Percentiles rank a stretch among this genome's conserved stretches.
Conservation (phyloP, 805 yeast species). For the Saccharomycopsis fodiens region DNA sequence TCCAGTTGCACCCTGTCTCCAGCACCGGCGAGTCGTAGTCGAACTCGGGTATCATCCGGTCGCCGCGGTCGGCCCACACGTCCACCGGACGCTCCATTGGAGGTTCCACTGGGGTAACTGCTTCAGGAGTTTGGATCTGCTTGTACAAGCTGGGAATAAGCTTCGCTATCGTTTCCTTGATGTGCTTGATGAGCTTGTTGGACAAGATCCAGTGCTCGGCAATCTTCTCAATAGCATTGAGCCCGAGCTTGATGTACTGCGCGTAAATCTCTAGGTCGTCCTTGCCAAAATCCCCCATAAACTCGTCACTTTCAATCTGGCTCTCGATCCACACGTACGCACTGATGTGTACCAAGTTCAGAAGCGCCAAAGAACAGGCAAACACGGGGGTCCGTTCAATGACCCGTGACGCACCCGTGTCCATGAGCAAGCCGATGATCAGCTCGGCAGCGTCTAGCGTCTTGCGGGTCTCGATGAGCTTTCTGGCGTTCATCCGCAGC, state of each 20-base stretch:
- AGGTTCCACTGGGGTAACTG: background rate
- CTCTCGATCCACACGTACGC: slow-evolving; percentile 45
- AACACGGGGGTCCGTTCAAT: slow-evolving; percentile 41
- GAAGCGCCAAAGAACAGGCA: slow-evolving; percentile 48
- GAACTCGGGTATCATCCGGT: background rate
- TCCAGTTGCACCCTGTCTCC: slow-evolving; percentile 54
- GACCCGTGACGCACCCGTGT: slow-evolving; percentile 38
- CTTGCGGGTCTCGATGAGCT: slow-evolving; percentile 44
- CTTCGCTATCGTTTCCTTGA: slow-evolving; percentile 37
- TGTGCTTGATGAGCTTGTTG: slow-evolving; percentile 38
- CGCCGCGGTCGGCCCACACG: background rate
- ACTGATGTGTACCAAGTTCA: slow-evolving; percentile 43
- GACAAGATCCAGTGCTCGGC: slow-evolving; percentile 46
- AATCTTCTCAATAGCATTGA: slow-evolving; percentile 41
- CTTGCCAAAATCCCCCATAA: slow-evolving; percentile 23
- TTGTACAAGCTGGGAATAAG: slow-evolving; percentile 36
- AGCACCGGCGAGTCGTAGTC: slow-evolving; percentile 23
- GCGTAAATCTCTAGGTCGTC: slow-evolving; percentile 37
- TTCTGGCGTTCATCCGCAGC: slow-evolving; percentile 34
- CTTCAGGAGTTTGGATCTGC: slow-evolving; percentile 24
- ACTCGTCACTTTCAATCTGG: slow-evolving; percentile 25
- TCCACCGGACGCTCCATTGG: background rate
- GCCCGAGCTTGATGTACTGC: slow-evolving; percentile 42
- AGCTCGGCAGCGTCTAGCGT: slow-evolving; percentile 48
- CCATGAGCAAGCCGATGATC: slow-evolving; percentile 38